phyloP scores from a whole-genome alignment of 495 filamentous ascomycete species.

The Penicillium angulare region DNA sequence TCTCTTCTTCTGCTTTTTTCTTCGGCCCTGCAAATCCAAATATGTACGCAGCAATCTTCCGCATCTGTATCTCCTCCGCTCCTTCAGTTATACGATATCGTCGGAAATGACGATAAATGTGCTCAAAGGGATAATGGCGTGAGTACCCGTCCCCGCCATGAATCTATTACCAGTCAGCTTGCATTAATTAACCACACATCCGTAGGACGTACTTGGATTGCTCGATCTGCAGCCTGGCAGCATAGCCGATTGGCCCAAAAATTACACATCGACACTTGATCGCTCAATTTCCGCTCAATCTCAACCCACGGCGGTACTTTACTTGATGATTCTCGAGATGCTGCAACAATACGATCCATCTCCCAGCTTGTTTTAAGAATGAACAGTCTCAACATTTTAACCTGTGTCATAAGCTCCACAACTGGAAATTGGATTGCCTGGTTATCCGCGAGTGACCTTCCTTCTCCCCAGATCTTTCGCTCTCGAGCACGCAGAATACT shows the following conservation, averaged over 20 bases:
- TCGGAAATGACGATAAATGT: slow-evolving; percentile 52
- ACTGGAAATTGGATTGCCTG: slow-evolving; percentile 62
- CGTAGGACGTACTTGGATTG: slow-evolving; percentile 45
- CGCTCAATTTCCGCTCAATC: slow-evolving; percentile 53
- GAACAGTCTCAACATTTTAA: slow-evolving; percentile 57
- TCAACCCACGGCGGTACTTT: slow-evolving; percentile 2
- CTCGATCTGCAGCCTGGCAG: slow-evolving; percentile 57
- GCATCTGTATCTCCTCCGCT: slow-evolving; percentile 19
- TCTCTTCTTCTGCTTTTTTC: slow-evolving; percentile 13
- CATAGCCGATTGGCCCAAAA: slow-evolving; percentile 61
- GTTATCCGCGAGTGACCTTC: slow-evolving; percentile 47
- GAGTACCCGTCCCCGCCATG: slow-evolving; percentile 53
- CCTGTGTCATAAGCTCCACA: slow-evolving; percentile 58
- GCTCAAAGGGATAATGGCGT: slow-evolving; percentile 49
- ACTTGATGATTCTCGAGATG: background rate
- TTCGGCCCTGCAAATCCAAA: slow-evolving; percentile 39
- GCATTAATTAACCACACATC: background rate
- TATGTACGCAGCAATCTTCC: slow-evolving; percentile 40
- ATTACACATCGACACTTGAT: slow-evolving; percentile 62
- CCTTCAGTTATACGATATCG: slow-evolving; percentile 52
- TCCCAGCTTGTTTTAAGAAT: slow-evolving; percentile 57
- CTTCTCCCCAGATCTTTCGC: slow-evolving; percentile 53
- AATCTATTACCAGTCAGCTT: slow-evolving; percentile 25
- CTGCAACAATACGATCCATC: slow-evolving; percentile 54
- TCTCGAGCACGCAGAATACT: slow-evolving; percentile 51